Conservation (phyloP, 495 filamentous ascomycete species). For the Rusavskia elegans region DNA sequence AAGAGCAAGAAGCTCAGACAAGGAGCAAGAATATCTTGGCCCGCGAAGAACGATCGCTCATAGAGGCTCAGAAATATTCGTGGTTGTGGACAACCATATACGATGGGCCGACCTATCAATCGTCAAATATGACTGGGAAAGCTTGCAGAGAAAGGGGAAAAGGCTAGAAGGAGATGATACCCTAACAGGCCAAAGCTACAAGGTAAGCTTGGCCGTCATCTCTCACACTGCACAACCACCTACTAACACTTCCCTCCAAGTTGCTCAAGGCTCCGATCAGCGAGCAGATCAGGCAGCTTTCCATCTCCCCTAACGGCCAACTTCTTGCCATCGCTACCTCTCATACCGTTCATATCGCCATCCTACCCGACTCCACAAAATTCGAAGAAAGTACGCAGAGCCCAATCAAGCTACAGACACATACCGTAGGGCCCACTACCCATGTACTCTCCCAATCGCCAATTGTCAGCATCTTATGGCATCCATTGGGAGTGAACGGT, state of each 20-base stretch:
- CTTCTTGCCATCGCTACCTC: conserved; percentile 70
- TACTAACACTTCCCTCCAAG: background rate
- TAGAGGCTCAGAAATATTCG: conserved; percentile 66
- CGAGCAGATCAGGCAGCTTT: conserved; percentile 62
- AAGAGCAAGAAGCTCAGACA: conserved; percentile 19
- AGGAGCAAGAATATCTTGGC: conserved; percentile 28
- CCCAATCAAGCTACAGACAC: conserved; percentile 61
- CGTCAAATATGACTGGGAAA: conserved; percentile 58
- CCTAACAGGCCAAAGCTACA: conserved; percentile 8
- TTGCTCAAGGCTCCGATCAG: conserved; percentile 51
- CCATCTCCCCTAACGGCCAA: conserved; percentile 63
- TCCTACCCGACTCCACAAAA: conserved; percentile 60
- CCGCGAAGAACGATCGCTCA: conserved; percentile 54
- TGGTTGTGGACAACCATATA: conserved; percentile 70
- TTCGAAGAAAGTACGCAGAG: conserved; percentile 43
- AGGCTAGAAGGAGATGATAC: conserved; percentile 11
- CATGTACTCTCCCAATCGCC: conserved; percentile 72
- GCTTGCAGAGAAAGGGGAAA: conserved; percentile 18
- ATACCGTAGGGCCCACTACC: conserved; percentile 71
- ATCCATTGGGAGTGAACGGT: conserved; percentile 62
- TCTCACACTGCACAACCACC: too few species aligned
- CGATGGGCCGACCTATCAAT: conserved; percentile 66
- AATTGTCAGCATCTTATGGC: conserved; percentile 67
- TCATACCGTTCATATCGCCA: conserved; percentile 67
- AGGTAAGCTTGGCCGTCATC: conserved; percentile 2